Conservation (phyloP, 306 rosid species). For the Dryas alaskensis region DNA sequence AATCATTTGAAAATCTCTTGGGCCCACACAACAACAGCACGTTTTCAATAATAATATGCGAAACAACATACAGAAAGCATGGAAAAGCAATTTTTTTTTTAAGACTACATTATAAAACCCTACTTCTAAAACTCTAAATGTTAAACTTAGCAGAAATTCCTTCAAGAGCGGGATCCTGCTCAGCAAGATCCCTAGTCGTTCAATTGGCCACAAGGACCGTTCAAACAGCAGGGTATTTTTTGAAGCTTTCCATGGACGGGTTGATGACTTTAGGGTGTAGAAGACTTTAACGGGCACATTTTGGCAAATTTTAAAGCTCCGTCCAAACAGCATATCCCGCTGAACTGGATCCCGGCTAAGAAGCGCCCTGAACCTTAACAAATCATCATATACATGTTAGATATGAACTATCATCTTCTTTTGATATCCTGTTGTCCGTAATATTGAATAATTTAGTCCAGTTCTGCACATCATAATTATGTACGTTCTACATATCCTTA, state of each 20-base stretch:
- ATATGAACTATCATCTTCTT: neutral
- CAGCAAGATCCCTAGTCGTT: too few species aligned
- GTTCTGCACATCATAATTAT: neutral
- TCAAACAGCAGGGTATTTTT: too few species aligned
- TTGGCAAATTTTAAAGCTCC: too few species aligned
- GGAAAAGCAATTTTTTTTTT: neutral
- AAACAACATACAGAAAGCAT: slow-evolving; percentile 5
- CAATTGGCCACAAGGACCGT: too few species aligned
- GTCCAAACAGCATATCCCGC: too few species aligned
- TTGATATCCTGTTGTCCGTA: neutral
- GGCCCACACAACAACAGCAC: neutral
- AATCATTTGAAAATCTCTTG: neutral
- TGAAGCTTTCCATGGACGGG: too few species aligned
- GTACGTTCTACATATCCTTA: neutral
- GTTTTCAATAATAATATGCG: neutral
- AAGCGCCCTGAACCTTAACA: too few species aligned
- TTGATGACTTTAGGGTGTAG: too few species aligned
- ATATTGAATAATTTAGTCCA: neutral
- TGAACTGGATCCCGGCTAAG: too few species aligned
- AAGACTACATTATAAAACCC: neutral
- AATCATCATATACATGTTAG: neutral
- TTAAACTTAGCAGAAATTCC: too few species aligned
- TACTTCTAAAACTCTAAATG: neutral
- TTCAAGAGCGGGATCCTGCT: too few species aligned
- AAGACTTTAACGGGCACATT: too few species aligned